Evolutionary conservation across 2,329 filamentous ascomycete genomes (phyloP), one percentile per base, ranked within the genome.

Genomic region (Monosporascus ibericus): DNA sequence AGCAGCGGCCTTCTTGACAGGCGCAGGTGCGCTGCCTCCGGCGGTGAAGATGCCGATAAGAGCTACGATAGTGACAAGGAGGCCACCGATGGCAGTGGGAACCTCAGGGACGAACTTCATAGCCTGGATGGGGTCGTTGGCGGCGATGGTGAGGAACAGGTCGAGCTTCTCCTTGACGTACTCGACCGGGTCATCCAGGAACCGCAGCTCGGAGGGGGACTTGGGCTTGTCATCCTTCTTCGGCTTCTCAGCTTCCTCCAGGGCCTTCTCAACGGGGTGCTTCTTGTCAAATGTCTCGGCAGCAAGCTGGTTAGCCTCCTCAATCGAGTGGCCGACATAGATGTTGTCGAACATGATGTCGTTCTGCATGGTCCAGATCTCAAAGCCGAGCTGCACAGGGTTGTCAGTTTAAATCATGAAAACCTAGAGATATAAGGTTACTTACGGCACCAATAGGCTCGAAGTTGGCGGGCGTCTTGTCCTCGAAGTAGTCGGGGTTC

Each of bases 341-440:
- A 99, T 95, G 86, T 99, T 99, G 84, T 97, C 90, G 67, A 99
- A 97, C 66, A 96, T 87, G 65, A 99, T 97, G 70, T 96, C 88
- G 72, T 86, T 95, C 77, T 96, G 92, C 94, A 99, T 99, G 66
- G 94, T 97, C 94, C 94, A 99, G 77, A 99, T 92, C 76, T 99
- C 94, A 68, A 97, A 97, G 65, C 94, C 94, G 76, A 97, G 92
- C 88, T 91, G 67, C 22, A 44, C n/a, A 5, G 59, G n/a, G 49
- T 48, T 53, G 57, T 52, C 11, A 55, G 34, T 22, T 46, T 25
- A 17, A 20, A 17, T 24, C 17, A 46, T 63, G 44, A 11, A 27
- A 17, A 9, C 20, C 5, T 27, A 48, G 36, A 18, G 17, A 34
- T 24, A 30, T 44, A 37, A 34, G 34, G 44, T 15, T 52, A 88